Base-by-base conservation (phyloP, 23 red algal species). In the Gracilaria gracilis region DNA sequence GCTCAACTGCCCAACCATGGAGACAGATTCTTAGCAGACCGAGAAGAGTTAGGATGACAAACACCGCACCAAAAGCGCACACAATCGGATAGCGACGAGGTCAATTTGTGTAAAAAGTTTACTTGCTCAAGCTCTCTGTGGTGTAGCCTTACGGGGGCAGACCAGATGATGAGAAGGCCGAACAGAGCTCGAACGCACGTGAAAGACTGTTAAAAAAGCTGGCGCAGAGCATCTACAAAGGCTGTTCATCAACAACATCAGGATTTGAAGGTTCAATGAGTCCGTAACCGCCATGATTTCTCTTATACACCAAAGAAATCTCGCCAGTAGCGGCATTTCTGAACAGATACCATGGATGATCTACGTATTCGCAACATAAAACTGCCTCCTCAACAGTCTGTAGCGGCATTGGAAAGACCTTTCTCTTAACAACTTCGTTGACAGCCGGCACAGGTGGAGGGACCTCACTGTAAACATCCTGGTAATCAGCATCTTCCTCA, bases 331-430 rank as follows among this genome's bases (percentile, higher is more conserved):
- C 73, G 17, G 86, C 88, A 64, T 96, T 95, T 59, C 97, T 84
- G 82, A 96, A 99, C 9, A 99, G 79, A 57, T 99, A 96, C 80
- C 95, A 99, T 29, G 95, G 90, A 83, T 99, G 93, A 71, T 99
- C 93, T 24, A 96, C 88, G 39, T 94, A 94, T 42, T 99, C 97
- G 25, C 93, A 75, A 59, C 94, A 96, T 33, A 96, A 49, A 13
- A 96, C 93, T 29, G 93, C 91, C 33, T 96, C 97, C 59, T 95
- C 97, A 33, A 99, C 80, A 12, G 87, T 90, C 64, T 99, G 92
- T 37, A 83, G 67, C 23, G 93, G 91, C 84, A 97, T 93, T 33
- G 90, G 89, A 47, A 97, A 97, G 19, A 80, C 75, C 51, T 97
- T 97, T 53, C 86, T 61, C 42, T 55, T 81, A 28, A 97, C 89